phyloP scores from a whole-genome alignment of 345 rosid genomes.

The Syzygium aqueum region DNA sequence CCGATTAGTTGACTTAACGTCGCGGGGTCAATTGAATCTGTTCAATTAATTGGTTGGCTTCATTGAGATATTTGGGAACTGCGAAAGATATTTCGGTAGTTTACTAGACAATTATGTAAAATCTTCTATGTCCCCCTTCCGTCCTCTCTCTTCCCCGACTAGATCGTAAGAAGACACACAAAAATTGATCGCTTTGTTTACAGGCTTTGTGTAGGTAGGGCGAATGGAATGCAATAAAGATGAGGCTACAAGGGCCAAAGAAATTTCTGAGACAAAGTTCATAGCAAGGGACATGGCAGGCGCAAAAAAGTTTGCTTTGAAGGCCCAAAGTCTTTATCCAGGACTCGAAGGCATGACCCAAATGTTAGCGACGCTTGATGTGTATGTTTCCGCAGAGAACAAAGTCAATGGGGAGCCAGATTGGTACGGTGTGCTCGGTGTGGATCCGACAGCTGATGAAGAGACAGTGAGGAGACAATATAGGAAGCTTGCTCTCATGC shows the following conservation, averaged over 20 bases:
- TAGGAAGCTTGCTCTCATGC: conserved; percentile 27
- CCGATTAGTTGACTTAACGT: background rate
- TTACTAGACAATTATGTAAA: background rate
- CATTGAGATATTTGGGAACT: background rate
- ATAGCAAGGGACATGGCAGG: conserved; percentile 18
- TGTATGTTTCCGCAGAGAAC: conserved; percentile 25
- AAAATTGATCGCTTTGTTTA: background rate
- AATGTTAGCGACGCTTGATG: conserved; percentile 24
- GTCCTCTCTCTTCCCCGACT: background rate
- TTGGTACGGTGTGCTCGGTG: conserved; percentile 31
- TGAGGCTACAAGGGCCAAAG: conserved; percentile 37
- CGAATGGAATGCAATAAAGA: conserved; percentile 42
- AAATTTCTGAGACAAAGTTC: conserved; percentile 35
- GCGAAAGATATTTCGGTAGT: background rate
- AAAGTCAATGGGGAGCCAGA: conserved; percentile 28
- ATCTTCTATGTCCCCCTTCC: background rate
- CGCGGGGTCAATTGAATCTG: background rate
- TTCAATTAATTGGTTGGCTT: background rate
- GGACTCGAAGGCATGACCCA: conserved; percentile 31
- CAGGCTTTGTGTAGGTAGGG: background rate
- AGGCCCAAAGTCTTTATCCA: conserved; percentile 38
- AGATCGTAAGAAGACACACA: background rate
- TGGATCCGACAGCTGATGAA: conserved; percentile 24
- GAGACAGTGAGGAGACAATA: conserved; percentile 31
- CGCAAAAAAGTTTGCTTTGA: conserved; percentile 34